These are phyloP conservation scores for Termitomyces sp. DNA, from an alignment of 768 basidiomycete genomes.

Conservation along the genomic window DNA sequence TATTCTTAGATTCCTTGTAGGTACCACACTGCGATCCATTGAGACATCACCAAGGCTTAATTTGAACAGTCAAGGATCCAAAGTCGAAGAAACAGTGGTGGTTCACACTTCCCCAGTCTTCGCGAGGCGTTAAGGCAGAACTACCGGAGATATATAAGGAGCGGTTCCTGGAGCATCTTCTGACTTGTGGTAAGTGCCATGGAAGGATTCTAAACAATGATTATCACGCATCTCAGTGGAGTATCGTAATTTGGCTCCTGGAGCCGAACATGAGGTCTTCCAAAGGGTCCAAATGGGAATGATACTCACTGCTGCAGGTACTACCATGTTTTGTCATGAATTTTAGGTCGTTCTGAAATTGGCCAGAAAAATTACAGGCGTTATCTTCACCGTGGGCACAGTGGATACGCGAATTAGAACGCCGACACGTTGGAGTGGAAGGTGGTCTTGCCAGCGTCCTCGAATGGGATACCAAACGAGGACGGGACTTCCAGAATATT, in stretches of 20 bases:
- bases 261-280: constrained; percentile 72
- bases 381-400: constrained; percentile 64
- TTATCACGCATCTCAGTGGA: constrained; percentile 43
- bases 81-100: constrained; percentile 58
- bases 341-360: neutral
- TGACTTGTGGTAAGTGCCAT: constrained; percentile 57
- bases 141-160: constrained; percentile 49
- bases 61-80: constrained; percentile 43
- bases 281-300: constrained; percentile 81
- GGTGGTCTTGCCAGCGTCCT: constrained; percentile 53
- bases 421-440: constrained; percentile 49
- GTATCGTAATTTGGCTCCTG: constrained; percentile 49
- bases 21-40: constrained; percentile 1
- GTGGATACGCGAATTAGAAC: constrained; percentile 59
- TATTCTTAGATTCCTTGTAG: constrained; percentile 15
- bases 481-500: constrained; percentile 72
- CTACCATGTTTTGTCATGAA: constrained; percentile 6
- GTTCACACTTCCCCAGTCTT: constrained; percentile 46
- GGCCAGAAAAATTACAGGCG: constrained; percentile 72
- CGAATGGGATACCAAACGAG: constrained; percentile 61
- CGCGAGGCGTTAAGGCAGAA: constrained; percentile 38
- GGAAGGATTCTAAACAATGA: neutral
- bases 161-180: constrained; percentile 45
- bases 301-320: constrained; percentile 67
- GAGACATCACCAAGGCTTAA: neutral